A percentile compares a stretch with the other conserved stretches of the same genome.
Evolutionary conservation across 177 flowering plant genomes (phyloP).

Genomic region (Vitis hybrid): DNA sequence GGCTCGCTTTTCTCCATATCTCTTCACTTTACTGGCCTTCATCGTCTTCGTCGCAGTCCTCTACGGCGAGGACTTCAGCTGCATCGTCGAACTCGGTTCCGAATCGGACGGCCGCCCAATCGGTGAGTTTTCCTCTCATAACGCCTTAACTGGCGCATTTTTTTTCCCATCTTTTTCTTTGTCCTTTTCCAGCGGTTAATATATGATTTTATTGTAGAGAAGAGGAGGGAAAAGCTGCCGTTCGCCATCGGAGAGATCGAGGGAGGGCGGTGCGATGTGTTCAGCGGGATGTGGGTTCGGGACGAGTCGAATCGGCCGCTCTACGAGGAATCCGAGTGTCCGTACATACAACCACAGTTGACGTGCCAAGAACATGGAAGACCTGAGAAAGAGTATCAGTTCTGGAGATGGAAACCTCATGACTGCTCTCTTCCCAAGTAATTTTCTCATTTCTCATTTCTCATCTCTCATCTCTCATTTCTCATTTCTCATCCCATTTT

Average conservation of each 20-base stretch:
- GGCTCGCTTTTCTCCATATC: constrained; percentile 51
- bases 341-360: constrained; percentile 84
- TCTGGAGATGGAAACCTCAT: constrained; percentile 86
- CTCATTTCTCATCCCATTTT: background rate
- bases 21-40: constrained; percentile 57
- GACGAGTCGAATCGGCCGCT: constrained; percentile 57
- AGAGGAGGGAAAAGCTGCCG: constrained; percentile 38
- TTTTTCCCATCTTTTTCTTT: too few species aligned
- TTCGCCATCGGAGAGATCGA: constrained; percentile 48
- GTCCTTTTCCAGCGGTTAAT: background rate
- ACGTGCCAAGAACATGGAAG: constrained; percentile 80
- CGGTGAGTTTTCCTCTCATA: constrained; percentile 31
- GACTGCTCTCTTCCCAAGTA: constrained; percentile 73
- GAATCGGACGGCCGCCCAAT: constrained; percentile 12
- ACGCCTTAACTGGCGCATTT: too few species aligned
- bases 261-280: constrained; percentile 64
- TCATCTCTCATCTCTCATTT: background rate
- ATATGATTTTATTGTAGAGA: constrained; percentile 22
- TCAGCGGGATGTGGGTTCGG: constrained; percentile 73
- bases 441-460: background rate
- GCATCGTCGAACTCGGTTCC: constrained; percentile 34
- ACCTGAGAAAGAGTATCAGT: constrained; percentile 65
- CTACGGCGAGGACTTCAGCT: constrained; percentile 60
- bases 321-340: constrained; percentile 71
- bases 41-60: constrained; percentile 59